Evolutionary conservation across 2,329 filamentous ascomycete genomes (phyloP), one percentile per base, ranked within the genome.

Genomic region (Colletotrichum truncatum): DNA sequence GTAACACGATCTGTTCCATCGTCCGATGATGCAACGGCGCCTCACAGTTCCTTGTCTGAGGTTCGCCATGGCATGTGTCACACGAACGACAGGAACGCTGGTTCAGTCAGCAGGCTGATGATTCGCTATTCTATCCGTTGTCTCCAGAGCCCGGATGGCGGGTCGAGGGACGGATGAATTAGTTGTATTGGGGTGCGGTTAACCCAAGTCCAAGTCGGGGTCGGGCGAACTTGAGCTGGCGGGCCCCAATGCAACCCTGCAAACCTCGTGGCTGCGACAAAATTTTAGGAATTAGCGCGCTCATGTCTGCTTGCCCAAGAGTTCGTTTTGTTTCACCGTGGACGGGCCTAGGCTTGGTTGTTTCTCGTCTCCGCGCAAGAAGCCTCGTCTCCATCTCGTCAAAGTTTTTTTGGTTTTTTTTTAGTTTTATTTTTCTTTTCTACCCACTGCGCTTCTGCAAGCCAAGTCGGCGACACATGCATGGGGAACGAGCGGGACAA

Each of bases 1-100:
- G 64, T 66, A 59, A 66, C 64, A 59, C 60, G 64, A 64, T 64
- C 59, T 64, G 64, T 65, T 66, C 46, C 64, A 66, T 59, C 64
- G 39, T 66, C 52, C 53, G 64, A 66, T 66, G 63, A 58, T 64
- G 64, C 59, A 66, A 66, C 64, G 32, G 64, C 59, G 46, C 49
- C 53, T 48, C 46, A 48, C 52, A 18, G 36, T 64, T 59, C 59
- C 64, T 64, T 66, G 64, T 64, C 59, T 64, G 64, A 66, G 64
- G 58, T 64, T 48, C 18, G 45, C 36, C 52, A 43, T 64, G 64
- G 60, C 59, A 66, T 66, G 46, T 66, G 64, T 66, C 64, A 66
- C 38, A 53, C 58, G 59, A 66, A 63, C 45, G 45, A 64, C 52
- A 55, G 56, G 46, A 64, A 48, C 39, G 52, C 46, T 39, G 58